Percentiles rank a stretch among this genome's conserved stretches.
Conservation (phyloP, 2,329 filamentous ascomycete genomes). For the Sporothrix brunneoviolacea region DNA sequence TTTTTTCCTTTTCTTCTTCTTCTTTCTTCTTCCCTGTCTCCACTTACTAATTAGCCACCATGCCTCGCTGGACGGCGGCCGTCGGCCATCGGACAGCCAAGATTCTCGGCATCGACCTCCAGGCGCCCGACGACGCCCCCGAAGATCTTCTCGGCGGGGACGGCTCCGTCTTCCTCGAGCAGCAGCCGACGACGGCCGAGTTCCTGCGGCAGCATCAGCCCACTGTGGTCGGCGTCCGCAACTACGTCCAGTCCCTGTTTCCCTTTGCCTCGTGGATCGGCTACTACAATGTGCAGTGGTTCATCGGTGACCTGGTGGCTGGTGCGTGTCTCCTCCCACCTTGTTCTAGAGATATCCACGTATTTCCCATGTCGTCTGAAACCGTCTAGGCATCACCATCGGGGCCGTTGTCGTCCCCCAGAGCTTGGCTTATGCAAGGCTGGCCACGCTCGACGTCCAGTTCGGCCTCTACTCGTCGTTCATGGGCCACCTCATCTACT, state of each 20-base stretch:
- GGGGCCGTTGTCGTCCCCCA: slow-evolving; percentile 64
- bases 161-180: too few species aligned
- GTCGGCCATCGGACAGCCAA: slow-evolving; percentile 68
- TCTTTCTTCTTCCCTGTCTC: neutral
- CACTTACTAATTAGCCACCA: neutral
- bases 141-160: slow-evolving; percentile 78
- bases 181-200: slow-evolving; percentile 68
- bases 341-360: too few species aligned
- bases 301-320: slow-evolving; percentile 82
- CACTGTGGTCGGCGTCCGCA: slow-evolving; percentile 40
- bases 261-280: slow-evolving; percentile 85
- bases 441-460: slow-evolving; percentile 61
- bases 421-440: slow-evolving; percentile 70
- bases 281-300: slow-evolving; percentile 84
- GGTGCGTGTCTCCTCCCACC: too few species aligned
- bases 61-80: neutral
- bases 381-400: slow-evolving; percentile 13
- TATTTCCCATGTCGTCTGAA: too few species aligned
- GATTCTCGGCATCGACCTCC: slow-evolving; percentile 71
- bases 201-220: slow-evolving; percentile 64
- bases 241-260: slow-evolving; percentile 69
- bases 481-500: slow-evolving; percentile 72
- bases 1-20: neutral
- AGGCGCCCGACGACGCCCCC: slow-evolving; percentile 50
- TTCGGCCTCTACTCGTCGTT: slow-evolving; percentile 79